A percentile compares a stretch with the other conserved stretches of the same genome.
Conservation (phyloP, 805 yeast genomes). For the Metschnikowia arizonensis region DNA sequence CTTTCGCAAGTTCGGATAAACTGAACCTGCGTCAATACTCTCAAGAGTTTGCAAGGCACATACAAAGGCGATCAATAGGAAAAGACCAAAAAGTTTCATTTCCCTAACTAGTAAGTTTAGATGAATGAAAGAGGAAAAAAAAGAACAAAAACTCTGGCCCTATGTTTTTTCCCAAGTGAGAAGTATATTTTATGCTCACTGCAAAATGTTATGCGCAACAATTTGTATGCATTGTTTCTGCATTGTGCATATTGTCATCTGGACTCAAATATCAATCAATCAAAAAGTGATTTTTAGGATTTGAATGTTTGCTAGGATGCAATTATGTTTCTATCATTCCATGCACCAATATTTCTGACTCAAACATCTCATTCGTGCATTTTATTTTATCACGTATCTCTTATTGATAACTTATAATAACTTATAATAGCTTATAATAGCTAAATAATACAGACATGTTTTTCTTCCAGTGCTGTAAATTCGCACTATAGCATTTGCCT, state of each 20-base stretch:
- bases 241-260: no score
- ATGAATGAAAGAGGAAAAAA: background rate
- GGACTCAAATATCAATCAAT: background rate
- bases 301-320: background rate
- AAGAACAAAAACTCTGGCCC: background rate
- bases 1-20: slow-evolving; percentile 10
- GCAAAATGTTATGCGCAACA: background rate
- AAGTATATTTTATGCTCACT: background rate
- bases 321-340: background rate
- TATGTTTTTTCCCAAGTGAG: background rate
- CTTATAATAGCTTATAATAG: no score
- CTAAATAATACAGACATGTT: no score
- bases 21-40: background rate
- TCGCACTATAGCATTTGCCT: background rate
- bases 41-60: background rate
- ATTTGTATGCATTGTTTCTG: background rate
- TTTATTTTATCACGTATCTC: no score
- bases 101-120: background rate
- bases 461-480: background rate
- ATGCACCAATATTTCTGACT: no score
- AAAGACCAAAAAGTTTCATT: background rate
- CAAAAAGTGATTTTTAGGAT: background rate
- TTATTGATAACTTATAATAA: no score
- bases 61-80: background rate
- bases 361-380: no score